phyloP scores from a whole-genome alignment of 495 filamentous ascomycete genomes.

The Jackrogersella minutella region DNA sequence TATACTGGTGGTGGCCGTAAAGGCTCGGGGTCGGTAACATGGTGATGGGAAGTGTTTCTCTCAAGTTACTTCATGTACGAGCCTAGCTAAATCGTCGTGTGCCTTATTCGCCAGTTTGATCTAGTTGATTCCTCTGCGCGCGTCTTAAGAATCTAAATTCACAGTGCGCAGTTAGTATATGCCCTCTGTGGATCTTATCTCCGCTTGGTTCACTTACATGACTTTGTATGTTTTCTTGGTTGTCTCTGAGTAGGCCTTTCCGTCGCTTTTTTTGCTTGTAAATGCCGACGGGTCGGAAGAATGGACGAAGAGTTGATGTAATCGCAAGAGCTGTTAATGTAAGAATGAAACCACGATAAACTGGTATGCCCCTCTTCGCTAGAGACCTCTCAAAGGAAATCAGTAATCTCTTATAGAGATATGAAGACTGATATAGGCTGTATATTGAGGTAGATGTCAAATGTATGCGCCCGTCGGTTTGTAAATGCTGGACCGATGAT shows the following conservation, averaged over 20 bases:
- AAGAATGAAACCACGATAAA: too few species aligned
- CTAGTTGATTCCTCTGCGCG: neutral
- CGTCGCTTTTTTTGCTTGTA: neutral
- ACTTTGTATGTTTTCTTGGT: neutral
- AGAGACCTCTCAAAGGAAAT: too few species aligned
- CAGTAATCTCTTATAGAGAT: too few species aligned
- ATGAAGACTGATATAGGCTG: too few species aligned
- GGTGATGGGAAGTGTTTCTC: slow-evolving; percentile 23
- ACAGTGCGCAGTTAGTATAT: neutral
- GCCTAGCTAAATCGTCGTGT: neutral
- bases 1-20: slow-evolving; percentile 76
- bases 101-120: too few species aligned
- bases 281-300: too few species aligned
- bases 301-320: too few species aligned
- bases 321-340: neutral
- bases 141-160: neutral
- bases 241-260: neutral
- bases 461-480: neutral
- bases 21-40: slow-evolving; percentile 56
- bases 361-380: too few species aligned
- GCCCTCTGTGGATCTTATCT: neutral
- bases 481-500: neutral
- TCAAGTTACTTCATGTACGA: neutral
- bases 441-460: too few species aligned
- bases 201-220: neutral